These are phyloP conservation scores for Pythium sukuiense DNA, from an alignment of 352 stramenopile species.

Conservation along the genomic window DNA sequence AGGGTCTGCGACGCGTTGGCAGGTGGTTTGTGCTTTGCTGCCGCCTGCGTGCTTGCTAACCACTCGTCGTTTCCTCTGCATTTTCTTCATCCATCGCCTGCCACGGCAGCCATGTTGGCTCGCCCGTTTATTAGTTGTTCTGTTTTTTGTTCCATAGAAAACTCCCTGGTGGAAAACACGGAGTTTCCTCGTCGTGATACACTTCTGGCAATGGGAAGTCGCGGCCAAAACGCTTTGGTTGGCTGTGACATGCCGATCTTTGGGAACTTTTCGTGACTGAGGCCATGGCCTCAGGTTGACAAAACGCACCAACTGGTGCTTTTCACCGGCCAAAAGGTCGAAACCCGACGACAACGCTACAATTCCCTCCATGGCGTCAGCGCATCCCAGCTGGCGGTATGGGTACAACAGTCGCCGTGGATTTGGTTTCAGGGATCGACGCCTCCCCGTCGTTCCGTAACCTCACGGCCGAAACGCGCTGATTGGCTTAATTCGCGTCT, in stretches of 20 bases:
- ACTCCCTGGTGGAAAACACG: neutral
- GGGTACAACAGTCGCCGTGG: conserved; percentile 1
- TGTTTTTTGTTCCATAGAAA: conserved; percentile 4
- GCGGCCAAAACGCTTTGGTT: neutral
- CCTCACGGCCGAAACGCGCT: neutral
- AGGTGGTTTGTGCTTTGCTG: neutral
- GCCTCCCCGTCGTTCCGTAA: conserved; percentile 3
- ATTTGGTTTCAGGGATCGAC: conserved; percentile 2
- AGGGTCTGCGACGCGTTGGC: too few relatives aligned
- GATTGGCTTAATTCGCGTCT: neutral
- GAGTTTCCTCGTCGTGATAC: neutral
- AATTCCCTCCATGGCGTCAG: neutral
- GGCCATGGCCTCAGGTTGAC: neutral
- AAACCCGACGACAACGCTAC: neutral
- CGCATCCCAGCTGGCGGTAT: neutral
- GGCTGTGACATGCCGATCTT: conserved; percentile 4
- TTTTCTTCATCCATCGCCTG: neutral
- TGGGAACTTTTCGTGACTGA: neutral
- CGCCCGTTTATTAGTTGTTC: conserved; percentile 4
- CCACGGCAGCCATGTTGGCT: too few relatives aligned
- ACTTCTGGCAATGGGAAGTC: neutral
- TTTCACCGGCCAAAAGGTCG: neutral
- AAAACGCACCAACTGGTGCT: neutral
- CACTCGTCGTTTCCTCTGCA: neutral
- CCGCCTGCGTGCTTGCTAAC: neutral